A percentile compares a stretch with the other conserved stretches of the same genome.
These are phyloP conservation scores for Gastroboletus turbinatus DNA, from an alignment of 1,284 basidiomycete genomes.

Conservation along the genomic window DNA sequence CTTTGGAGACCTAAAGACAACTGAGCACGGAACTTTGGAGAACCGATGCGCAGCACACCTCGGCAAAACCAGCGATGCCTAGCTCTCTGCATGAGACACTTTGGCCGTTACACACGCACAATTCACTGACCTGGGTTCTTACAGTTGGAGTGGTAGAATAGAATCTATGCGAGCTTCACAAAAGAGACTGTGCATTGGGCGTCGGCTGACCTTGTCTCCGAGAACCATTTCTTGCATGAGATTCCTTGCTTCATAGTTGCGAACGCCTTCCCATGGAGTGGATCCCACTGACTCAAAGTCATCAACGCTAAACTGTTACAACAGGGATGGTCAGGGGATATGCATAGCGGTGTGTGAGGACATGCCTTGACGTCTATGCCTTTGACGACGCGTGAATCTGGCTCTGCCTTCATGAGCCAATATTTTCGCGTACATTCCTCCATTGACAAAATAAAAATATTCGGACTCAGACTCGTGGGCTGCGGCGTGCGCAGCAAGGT, in stretches of 20 bases:
- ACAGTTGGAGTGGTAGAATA: slow-evolving; percentile 93
- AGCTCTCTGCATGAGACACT: slow-evolving; percentile 8
- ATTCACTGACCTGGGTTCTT: slow-evolving; percentile 71
- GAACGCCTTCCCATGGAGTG: slow-evolving; percentile 90
- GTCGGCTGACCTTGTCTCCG: slow-evolving; percentile 68
- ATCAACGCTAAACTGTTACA: slow-evolving; percentile 80
- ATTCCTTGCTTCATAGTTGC: slow-evolving; percentile 91
- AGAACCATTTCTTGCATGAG: slow-evolving; percentile 89
- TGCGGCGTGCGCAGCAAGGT: neutral
- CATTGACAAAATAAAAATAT: too few relatives aligned
- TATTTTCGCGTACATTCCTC: slow-evolving; percentile 31
- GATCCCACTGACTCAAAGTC: slow-evolving; percentile 78
- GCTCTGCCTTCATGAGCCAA: slow-evolving; percentile 94
- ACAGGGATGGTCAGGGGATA: neutral
- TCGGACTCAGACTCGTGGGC: slow-evolving; percentile 7
- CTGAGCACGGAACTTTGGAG: slow-evolving; percentile 3
- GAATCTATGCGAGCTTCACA: slow-evolving; percentile 40
- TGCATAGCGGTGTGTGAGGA: slow-evolving; percentile 6
- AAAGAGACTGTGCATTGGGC: slow-evolving; percentile 5
- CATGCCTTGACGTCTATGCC: slow-evolving; percentile 87
- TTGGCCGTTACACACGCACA: neutral
- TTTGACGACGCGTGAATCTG: slow-evolving; percentile 83
- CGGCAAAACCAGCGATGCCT: slow-evolving; percentile 86
- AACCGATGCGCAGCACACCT: slow-evolving; percentile 44
- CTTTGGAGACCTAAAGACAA: slow-evolving; percentile 62